A percentile compares a stretch with the other conserved stretches of the same genome.
These are phyloP conservation scores for Monosporascus sp. DNA, from an alignment of 2,329 filamentous ascomycete genomes.

Conservation along the genomic window DNA sequence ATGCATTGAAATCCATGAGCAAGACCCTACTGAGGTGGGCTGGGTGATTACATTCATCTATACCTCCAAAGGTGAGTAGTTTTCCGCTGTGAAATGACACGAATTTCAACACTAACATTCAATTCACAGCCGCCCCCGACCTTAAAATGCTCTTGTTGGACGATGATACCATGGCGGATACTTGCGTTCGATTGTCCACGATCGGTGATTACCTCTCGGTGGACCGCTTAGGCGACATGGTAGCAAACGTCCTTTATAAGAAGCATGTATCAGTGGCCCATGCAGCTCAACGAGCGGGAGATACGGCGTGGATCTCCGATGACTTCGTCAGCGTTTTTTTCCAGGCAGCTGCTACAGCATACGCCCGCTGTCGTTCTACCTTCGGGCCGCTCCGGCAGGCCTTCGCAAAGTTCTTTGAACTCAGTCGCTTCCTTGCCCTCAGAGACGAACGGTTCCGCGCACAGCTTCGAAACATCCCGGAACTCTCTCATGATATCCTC, in stretches of 20 bases:
- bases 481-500: background rate
- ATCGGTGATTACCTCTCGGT: background rate
- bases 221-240: background rate
- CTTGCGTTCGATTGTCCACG: background rate
- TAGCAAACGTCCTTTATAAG: background rate
- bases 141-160: background rate
- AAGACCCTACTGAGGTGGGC: conserved; percentile 1
- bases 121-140: background rate
- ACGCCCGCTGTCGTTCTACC: background rate
- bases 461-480: background rate
- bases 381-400: background rate
- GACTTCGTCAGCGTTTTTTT: background rate
- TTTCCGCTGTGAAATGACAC: background rate
- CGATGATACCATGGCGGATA: background rate
- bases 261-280: background rate
- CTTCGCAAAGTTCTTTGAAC: background rate
- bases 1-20: background rate
- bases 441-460: background rate
- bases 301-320: accelerated
- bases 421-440: background rate
- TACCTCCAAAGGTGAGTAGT: background rate
- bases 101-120: background rate
- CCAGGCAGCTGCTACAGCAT: background rate
- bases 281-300: background rate
- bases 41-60: conserved; percentile 6